Conservation (phyloP, 2,329 filamentous ascomycete genomes). For the Microdochium paspali region DNA sequence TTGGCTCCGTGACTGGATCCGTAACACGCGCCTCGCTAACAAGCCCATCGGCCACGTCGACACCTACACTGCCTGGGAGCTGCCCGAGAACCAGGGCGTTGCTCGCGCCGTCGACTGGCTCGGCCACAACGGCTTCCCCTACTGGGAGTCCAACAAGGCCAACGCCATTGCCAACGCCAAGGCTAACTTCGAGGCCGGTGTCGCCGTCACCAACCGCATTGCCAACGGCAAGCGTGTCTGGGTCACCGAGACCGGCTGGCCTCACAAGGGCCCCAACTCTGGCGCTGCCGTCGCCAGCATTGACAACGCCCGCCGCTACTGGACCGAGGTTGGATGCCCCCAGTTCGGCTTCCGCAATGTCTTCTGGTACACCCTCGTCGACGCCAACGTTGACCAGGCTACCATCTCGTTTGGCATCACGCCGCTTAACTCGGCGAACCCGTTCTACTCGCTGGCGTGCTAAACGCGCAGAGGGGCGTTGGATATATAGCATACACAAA, state of each 20-base stretch:
- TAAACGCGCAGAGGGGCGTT: too few relatives aligned
- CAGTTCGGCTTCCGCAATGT: conserved; percentile 24
- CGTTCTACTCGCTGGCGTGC: conserved; percentile 15
- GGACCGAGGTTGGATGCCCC: conserved; percentile 18
- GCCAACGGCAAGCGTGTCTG: conserved; percentile 17
- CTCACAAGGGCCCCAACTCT: conserved; percentile 13
- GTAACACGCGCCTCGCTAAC: conserved; percentile 12
- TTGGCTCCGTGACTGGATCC: conserved; percentile 16
- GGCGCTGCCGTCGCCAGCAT: conserved; percentile 16
- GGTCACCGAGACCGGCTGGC: conserved; percentile 21
- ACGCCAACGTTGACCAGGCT: conserved; percentile 28
- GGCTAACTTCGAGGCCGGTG: conserved; percentile 15
- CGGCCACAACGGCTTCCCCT: conserved; percentile 19
- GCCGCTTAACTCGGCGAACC: conserved; percentile 8
- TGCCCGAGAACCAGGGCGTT: conserved; percentile 15
- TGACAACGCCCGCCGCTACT: conserved; percentile 18
- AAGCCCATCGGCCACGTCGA: conserved; percentile 19
- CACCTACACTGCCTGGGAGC: conserved; percentile 19
- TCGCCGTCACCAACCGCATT: conserved; percentile 14
- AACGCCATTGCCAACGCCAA: conserved; percentile 15
- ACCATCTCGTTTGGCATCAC: conserved; percentile 17
- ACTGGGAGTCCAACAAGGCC: conserved; percentile 16
- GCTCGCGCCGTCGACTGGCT: conserved; percentile 13
- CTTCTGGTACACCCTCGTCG: conserved; percentile 48
- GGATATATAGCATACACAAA: too few relatives aligned